These are phyloP conservation scores for Ganoderma multipileum DNA, from an alignment of 1,284 basidiomycete genomes.

Conservation along the genomic window DNA sequence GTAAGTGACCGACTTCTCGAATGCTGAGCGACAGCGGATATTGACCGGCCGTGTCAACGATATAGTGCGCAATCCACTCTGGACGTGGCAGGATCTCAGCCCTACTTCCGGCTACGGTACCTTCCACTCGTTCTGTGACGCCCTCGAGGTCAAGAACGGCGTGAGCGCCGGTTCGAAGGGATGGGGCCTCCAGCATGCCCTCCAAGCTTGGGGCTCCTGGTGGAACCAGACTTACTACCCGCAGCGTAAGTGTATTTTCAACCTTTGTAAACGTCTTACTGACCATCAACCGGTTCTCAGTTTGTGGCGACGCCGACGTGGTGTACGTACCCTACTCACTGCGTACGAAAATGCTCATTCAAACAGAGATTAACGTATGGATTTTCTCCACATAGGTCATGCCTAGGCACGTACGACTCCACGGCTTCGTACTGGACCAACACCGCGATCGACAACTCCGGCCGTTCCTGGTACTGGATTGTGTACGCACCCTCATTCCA, in stretches of 20 bases:
- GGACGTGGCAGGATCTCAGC: conserved; percentile 64
- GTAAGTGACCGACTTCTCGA: conserved; percentile 40
- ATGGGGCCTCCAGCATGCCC: conserved; percentile 69
- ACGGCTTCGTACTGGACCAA: conserved; percentile 56
- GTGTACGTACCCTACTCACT: conserved; percentile 45
- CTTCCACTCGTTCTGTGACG: conserved; percentile 77
- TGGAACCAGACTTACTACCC: conserved; percentile 55
- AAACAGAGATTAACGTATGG: not conserved
- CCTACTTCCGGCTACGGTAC: conserved; percentile 48
- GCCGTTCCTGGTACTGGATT: conserved; percentile 68
- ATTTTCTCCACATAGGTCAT: conserved; percentile 46
- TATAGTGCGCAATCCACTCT: conserved; percentile 59
- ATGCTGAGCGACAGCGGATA: not conserved
- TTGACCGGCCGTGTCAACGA: not conserved
- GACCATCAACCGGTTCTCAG: conserved; percentile 36
- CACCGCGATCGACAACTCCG: conserved; percentile 56
- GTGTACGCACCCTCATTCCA: conserved; percentile 45
- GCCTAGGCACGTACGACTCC: conserved; percentile 64
- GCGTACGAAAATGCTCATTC: not conserved
- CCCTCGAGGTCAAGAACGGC: conserved; percentile 72
- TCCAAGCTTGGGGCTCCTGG: conserved; percentile 65
- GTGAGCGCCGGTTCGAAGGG: conserved; percentile 58
- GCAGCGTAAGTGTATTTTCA: conserved; percentile 41
- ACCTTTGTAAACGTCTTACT: conserved; percentile 8
- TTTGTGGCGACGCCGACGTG: conserved; percentile 48